phyloP scores from a whole-genome alignment of 2,329 filamentous ascomycete species.

The Fusarium sororula region DNA sequence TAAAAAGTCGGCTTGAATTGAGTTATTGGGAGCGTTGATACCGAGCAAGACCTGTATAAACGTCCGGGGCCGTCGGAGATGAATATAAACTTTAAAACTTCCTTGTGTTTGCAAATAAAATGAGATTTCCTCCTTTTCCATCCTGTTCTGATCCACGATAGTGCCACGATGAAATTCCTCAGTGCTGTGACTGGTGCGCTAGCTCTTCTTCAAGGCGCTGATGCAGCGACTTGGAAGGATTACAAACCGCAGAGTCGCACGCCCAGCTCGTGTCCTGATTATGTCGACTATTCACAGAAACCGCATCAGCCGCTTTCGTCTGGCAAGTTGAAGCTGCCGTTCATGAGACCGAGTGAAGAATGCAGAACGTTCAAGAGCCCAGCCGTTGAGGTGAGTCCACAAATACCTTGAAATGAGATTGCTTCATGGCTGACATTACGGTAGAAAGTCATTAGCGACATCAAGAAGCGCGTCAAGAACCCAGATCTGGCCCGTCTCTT shows the following conservation, averaged over 20 bases:
- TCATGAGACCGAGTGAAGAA: constrained; percentile 19
- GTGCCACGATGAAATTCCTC: neutral
- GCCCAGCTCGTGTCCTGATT: constrained; percentile 9
- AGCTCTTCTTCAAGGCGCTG: neutral
- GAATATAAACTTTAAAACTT: neutral
- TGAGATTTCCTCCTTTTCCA: neutral
- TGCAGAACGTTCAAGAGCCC: constrained; percentile 25
- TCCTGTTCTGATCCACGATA: accelerated
- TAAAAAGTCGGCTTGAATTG: no score
- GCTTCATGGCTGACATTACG: accelerated
- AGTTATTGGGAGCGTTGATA: no score
- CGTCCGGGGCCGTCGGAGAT: neutral
- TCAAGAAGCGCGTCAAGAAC: constrained; percentile 18
- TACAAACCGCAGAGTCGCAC: constrained; percentile 15
- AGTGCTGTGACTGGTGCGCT: neutral
- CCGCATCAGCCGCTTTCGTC: neutral
- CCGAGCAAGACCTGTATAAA: neutral
- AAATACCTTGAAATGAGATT: accelerated
- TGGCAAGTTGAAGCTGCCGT: constrained; percentile 7
- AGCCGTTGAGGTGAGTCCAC: neutral
- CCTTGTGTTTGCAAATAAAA: neutral
- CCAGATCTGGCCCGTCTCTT: constrained; percentile 19
- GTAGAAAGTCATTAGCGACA: constrained; percentile 18
- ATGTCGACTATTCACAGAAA: constrained; percentile 11
- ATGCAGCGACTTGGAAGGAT: constrained; percentile 5